Evolutionary conservation across 2,329 filamentous ascomycete genomes (phyloP).

Genomic region (Geoglossum cookeanum): DNA sequence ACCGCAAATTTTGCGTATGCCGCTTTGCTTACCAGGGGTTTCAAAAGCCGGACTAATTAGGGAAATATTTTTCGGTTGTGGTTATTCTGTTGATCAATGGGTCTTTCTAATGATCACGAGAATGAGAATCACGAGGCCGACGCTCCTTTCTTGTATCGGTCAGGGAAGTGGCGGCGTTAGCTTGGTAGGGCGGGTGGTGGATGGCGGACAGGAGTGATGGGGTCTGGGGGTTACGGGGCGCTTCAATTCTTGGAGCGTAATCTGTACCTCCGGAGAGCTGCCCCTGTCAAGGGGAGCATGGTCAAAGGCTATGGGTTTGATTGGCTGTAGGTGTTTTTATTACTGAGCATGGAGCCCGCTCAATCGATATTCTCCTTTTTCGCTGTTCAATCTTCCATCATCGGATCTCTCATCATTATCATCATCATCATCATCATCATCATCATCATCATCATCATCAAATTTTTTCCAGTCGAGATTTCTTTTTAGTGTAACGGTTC

Average conservation of each 20-base stretch:
- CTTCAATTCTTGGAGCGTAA: neutral
- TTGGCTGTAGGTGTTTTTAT: too few relatives aligned
- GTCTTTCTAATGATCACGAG: conserved; percentile 1
- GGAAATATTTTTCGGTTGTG: neutral
- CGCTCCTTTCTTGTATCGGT: neutral
- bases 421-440: neutral
- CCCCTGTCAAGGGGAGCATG: neutral
- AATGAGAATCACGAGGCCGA: neutral
- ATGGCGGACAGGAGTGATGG: neutral
- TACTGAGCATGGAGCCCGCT: too few relatives aligned
- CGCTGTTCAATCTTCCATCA: too few relatives aligned
- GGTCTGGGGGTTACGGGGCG: neutral
- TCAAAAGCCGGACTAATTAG: conserved; percentile 2
- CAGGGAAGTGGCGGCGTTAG: neutral
- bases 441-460: neutral
- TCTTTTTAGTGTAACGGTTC: neutral
- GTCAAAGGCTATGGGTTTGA: too few relatives aligned
- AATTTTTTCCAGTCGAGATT: neutral
- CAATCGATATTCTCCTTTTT: too few relatives aligned
- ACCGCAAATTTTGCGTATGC: neutral
- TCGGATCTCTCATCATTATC: too few relatives aligned
- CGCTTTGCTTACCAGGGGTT: neutral
- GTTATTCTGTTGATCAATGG: neutral
- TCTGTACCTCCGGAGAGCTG: neutral
- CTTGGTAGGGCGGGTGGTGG: neutral